Conservation (phyloP, 2,329 filamentous ascomycete species). For the Periglandula ipomoeae region DNA sequence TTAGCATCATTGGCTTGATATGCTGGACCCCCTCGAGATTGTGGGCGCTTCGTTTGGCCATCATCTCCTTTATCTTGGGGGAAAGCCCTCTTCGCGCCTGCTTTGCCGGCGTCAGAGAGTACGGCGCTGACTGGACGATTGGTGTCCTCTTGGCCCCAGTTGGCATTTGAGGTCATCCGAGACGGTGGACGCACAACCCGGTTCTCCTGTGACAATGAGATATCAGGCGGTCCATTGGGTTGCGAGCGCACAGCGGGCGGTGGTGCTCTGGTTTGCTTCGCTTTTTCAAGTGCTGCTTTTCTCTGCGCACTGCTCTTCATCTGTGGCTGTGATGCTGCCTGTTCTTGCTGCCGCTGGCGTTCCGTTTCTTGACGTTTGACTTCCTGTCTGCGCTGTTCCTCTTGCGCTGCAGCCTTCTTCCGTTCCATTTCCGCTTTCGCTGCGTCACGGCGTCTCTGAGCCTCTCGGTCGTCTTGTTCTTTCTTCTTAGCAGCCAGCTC, state of each 20-base stretch:
- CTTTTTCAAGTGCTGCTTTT: conserved; percentile 54
- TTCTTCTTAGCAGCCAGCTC: conserved; percentile 72
- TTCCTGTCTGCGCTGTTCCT: conserved; percentile 55
- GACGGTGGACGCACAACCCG: conserved; percentile 39
- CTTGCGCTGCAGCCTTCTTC: conserved; percentile 58
- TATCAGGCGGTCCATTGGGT: conserved; percentile 41
- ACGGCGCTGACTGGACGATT: conserved; percentile 51
- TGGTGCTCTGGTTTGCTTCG: conserved; percentile 54
- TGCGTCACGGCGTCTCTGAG: conserved; percentile 68
- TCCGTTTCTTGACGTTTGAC: conserved; percentile 52
- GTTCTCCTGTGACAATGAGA: conserved; percentile 23
- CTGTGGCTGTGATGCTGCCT: conserved; percentile 50
- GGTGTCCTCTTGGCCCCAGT: conserved; percentile 47
- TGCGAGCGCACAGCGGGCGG: conserved; percentile 50
- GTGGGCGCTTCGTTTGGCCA: conserved; percentile 34
- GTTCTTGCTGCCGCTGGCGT: conserved; percentile 50
- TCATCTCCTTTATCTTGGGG: conserved; percentile 54
- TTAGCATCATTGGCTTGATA: conserved; percentile 67
- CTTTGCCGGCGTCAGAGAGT: conserved; percentile 51
- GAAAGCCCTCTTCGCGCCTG: conserved; percentile 61
- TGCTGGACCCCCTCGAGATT: conserved; percentile 44
- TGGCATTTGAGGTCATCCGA: conserved; percentile 46
- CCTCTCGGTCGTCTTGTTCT: conserved; percentile 75
- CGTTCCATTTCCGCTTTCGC: conserved; percentile 77
- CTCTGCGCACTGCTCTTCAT: conserved; percentile 58